These are phyloP conservation scores for Senecio squalidus DNA, from an alignment of 140 eudicot species.

Conservation along the genomic window DNA sequence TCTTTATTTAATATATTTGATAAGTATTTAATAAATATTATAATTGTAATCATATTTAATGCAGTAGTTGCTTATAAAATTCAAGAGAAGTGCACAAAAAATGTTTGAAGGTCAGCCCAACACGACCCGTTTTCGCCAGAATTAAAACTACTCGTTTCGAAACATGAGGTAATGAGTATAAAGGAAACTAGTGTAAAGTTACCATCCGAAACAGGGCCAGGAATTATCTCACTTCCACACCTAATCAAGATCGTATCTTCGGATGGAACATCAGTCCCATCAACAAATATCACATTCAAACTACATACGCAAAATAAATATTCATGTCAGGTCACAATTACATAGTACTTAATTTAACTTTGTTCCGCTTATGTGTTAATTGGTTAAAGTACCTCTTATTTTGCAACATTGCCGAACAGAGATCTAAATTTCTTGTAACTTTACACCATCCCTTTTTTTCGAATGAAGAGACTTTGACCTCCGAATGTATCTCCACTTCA, in stretches of 20 bases:
- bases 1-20: too few species aligned
- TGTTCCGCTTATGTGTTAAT: neutral
- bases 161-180: neutral
- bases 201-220: conserved; percentile 52
- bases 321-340: neutral
- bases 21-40: too few species aligned
- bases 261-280: conserved; percentile 45
- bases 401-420: conserved; percentile 54
- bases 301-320: conserved; percentile 28
- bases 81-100: too few species aligned
- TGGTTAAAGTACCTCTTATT: conserved; percentile 53
- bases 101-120: neutral
- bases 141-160: too few species aligned
- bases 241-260: conserved; percentile 52
- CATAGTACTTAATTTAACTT: neutral
- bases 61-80: too few species aligned
- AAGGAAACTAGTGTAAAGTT: neutral
- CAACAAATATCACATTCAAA: conserved; percentile 50
- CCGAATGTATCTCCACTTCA: conserved; percentile 52
- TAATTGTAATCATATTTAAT: too few species aligned
- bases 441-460: conserved; percentile 74
- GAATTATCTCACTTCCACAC: conserved; percentile 82
- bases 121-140: too few species aligned
- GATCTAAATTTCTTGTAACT: conserved; percentile 70
- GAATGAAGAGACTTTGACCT: conserved; percentile 35